phyloP scores from a whole-genome alignment of 2,329 filamentous ascomycete genomes.

The Xylariaceae sp. region DNA sequence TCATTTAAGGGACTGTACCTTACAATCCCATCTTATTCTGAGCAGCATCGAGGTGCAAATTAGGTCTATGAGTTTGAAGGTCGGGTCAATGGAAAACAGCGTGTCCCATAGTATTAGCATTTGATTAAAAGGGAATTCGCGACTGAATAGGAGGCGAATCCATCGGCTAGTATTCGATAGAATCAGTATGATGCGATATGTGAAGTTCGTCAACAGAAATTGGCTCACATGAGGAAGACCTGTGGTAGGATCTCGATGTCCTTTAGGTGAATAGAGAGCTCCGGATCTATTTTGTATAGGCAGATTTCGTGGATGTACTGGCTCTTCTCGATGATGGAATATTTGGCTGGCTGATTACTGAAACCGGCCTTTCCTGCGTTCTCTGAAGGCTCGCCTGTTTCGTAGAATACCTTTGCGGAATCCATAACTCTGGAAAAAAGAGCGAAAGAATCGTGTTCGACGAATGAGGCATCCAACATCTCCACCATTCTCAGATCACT shows the following conservation, averaged over 20 bases:
- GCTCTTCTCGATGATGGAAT: constrained; percentile 79
- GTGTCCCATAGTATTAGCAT: constrained; percentile 84
- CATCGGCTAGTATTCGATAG: constrained; percentile 59
- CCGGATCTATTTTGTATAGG: constrained; percentile 73
- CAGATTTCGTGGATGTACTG: constrained; percentile 80
- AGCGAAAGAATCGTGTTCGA: constrained; percentile 88
- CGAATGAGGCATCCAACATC: constrained; percentile 63
- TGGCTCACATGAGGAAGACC: constrained; percentile 80
- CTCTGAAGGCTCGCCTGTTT: constrained; percentile 49
- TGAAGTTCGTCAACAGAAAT: not conserved
- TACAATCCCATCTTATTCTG: constrained; percentile 82
- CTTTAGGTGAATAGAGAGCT: constrained; percentile 72
- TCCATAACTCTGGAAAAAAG: constrained; percentile 87
- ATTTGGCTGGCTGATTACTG: constrained; percentile 39
- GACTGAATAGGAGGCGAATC: constrained; percentile 86
- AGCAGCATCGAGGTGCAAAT: constrained; percentile 94
- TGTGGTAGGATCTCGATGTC: constrained; percentile 89
- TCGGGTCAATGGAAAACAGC: constrained; percentile 79
- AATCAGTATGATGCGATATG: constrained; percentile 6
- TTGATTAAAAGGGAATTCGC: constrained; percentile 86
- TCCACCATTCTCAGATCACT: constrained; percentile 53
- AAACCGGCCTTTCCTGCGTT: constrained; percentile 23
- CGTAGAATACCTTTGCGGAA: constrained; percentile 78
- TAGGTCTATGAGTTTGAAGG: constrained; percentile 74
- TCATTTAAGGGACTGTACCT: constrained; percentile 15